These are phyloP conservation scores for Phaeophleospora eucalypticola DNA, from an alignment of 2,329 filamentous ascomycete genomes.

Conservation along the genomic window DNA sequence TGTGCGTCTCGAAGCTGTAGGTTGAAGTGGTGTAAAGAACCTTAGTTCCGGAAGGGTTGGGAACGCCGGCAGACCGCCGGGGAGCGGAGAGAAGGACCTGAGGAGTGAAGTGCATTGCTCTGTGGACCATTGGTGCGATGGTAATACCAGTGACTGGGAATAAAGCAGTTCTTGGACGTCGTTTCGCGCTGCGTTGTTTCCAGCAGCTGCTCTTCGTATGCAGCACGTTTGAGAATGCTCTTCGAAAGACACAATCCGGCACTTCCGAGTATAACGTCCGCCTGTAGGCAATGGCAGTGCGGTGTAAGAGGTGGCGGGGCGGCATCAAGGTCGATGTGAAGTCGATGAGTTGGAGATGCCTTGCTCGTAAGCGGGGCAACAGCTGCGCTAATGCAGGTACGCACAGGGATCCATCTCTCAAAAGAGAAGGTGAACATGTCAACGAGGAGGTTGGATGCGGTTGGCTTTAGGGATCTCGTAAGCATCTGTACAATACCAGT, in stretches of 20 bases:
- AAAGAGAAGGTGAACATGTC: neutral
- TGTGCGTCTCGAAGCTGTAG: slow-evolving; percentile 76
- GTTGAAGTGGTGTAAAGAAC: slow-evolving; percentile 66
- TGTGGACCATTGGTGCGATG: slow-evolving; percentile 64
- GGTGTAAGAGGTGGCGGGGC: neutral
- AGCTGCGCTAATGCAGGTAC: slow-evolving; percentile 1
- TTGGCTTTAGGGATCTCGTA: too few relatives aligned
- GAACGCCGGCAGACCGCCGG: slow-evolving; percentile 64
- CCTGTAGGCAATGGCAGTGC: neutral
- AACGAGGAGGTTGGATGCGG: too few relatives aligned
- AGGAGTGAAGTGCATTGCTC: slow-evolving; percentile 67
- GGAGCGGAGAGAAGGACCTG: slow-evolving; percentile 73
- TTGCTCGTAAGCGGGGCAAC: neutral
- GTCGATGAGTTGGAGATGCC: neutral
- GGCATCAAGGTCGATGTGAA: neutral
- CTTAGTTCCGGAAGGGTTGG: slow-evolving; percentile 63
- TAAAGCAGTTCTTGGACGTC: neutral
- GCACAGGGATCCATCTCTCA: neutral
- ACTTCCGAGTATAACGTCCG: too few relatives aligned
- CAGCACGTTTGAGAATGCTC: neutral
- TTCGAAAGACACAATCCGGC: too few relatives aligned
- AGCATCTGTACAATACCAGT: too few relatives aligned
- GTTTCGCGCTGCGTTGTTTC: neutral
- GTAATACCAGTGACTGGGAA: neutral
- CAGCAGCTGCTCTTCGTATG: neutral